Evolutionary conservation across 2,329 filamentous ascomycete species (phyloP), one percentile per base, ranked within the genome.

Genomic region (Colletotrichum theobromicola): DNA sequence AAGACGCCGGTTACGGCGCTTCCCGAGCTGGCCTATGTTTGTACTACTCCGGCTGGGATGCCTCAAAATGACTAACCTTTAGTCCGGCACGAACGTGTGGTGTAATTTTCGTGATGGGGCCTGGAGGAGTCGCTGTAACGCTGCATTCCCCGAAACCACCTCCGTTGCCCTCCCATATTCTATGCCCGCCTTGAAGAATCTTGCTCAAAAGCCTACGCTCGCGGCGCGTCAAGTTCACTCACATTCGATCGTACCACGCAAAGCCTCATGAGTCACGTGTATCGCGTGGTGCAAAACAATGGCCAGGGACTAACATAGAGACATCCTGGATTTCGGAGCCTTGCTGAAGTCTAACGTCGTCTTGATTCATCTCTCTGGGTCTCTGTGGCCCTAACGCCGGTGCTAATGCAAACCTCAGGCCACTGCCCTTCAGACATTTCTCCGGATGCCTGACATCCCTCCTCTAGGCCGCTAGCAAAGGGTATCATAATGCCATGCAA

Each of bases 401-500:
- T 61, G 61, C 58, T 53, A 26, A 67, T 60, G 57, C 63, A 63
- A 37, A 24, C 57, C 32, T 34, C 57, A 64, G 42, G 9, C 34
- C 62, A 67, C 66, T 18, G 24, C 55, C 35, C 3, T 24, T 24
- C 21, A 64, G 12, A 6, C 18, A 57, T 18, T 65, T 21, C 60
- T 21, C 35, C 24, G 53, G 26, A 37, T 66, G 50, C 70, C 50
- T 37, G 18, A 61, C 21, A 16, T 28, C 16, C 35, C 30, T 35
- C 64, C 55, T 28, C 46, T 62, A 58, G 16, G 28, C 65, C 70
- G 18, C 18, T 55, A 46, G 15, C 18, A 73, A 73, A 58, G 72
- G 72, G 68, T 74, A 72, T 74, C 72, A 35, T 74, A 70, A 69
- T 30, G 57, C 35, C 67, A 53, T 53, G 53, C 28, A 69, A 69